Evolutionary conservation across 2,329 filamentous ascomycete species (phyloP), one percentile per base, ranked within the genome.

Genomic region (Parascedosporium putredinis): DNA sequence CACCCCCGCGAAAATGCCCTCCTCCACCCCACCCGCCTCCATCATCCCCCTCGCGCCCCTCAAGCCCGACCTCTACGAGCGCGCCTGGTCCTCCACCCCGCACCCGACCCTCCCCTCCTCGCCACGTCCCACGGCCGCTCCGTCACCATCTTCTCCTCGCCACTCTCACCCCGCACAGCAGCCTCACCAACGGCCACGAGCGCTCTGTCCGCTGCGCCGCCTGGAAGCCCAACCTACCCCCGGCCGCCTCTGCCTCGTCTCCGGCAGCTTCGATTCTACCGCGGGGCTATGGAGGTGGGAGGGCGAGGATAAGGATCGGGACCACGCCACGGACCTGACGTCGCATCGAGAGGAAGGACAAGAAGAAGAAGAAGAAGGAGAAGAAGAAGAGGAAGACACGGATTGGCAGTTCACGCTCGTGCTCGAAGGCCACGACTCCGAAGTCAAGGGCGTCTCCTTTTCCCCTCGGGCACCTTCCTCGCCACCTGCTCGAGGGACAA

Each of bases 341-440:
- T 8, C 40, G 6, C 20, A 20, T 5, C 12, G 6, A 5, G 4
- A 12, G 5, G 18, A n/a, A 12, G 27, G 27, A n/a, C 62, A 52
- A 9, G 54, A 38, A 3, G 51, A 46, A 31, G 45, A 51, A 29
- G 49, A 54, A 16, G 49, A 45, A 14, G 54, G 52, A 9, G 36
- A 51, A 20, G 45, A 44, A 6, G 48, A 46, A 20, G 57, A 52
- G 22, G 82, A 81, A 3, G 79, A 84, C 0, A 85, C 90, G 48
- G 90, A 95, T 54, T 98, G 93, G 87, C 84, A 89, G 47, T 94
- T 96, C 60, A 86, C 86, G 0, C 83, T 96, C 6, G 85, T 97
- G 1, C 76, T 98, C 1, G 93, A 97, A 60, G 93, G 93, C 0
- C 93, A 97, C 64, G 93, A 97, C 61, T 88, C 86, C 22, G 93